Percentiles rank a stretch among this genome's conserved stretches.
These are phyloP conservation scores for Gaertneriomyces sp. DNA, from an alignment of 192 early-diverging fungal genomes.

Conservation along the genomic window DNA sequence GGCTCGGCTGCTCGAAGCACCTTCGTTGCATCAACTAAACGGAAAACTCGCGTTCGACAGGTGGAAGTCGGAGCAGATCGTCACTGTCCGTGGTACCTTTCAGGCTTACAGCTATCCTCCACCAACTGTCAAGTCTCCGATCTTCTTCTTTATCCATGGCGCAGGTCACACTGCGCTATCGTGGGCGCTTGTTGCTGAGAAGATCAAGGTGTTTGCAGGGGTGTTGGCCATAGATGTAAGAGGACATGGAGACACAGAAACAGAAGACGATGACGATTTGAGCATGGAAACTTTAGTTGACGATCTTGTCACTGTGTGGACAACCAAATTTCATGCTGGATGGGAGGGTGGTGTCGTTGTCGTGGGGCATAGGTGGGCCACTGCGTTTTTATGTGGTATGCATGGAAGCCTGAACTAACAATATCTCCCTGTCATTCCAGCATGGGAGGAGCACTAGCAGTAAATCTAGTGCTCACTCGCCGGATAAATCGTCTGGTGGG, in stretches of 20 bases:
- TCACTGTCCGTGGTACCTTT: too few relatives aligned
- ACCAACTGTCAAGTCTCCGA: not conserved
- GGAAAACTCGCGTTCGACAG: too few relatives aligned
- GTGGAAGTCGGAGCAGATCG: too few relatives aligned
- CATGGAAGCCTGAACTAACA: not conserved
- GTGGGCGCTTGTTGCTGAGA: constrained; percentile 27
- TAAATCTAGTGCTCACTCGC: constrained; percentile 15
- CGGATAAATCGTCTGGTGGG: constrained; percentile 29
- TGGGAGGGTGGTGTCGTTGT: constrained; percentile 26
- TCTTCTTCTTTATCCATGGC: constrained; percentile 46
- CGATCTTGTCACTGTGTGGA: constrained; percentile 26
- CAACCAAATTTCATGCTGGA: too few relatives aligned
- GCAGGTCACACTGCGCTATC: constrained; percentile 42
- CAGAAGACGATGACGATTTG: constrained; percentile 27
- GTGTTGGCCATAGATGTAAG: constrained; percentile 28
- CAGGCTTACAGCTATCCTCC: too few relatives aligned
- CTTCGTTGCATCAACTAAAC: too few relatives aligned
- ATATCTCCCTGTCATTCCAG: constrained; percentile 8
- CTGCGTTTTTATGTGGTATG: not conserved
- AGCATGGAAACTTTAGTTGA: constrained; percentile 27
- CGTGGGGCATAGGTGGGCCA: constrained; percentile 39
- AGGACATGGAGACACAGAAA: constrained; percentile 31
- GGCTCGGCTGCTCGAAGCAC: too few relatives aligned
- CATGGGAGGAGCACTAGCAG: constrained; percentile 44
- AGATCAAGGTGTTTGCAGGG: constrained; percentile 7